A percentile compares a stretch with the other conserved stretches of the same genome.
Evolutionary conservation across 345 rosid genomes (phyloP).

Genomic region (Populus pruinosa): DNA sequence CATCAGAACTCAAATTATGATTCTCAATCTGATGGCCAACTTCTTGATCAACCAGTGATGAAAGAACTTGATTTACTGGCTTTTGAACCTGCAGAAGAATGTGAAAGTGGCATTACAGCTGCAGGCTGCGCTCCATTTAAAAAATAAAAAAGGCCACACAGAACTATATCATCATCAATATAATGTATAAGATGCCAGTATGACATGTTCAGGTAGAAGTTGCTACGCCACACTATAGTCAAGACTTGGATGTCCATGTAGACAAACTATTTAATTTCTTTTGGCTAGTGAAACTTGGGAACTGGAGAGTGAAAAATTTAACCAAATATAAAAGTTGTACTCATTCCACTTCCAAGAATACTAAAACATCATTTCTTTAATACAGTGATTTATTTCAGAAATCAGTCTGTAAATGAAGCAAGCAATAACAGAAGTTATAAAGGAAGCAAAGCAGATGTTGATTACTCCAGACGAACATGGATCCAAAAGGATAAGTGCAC

Average conservation of each 20-base stretch:
- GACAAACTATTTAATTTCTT: neutral
- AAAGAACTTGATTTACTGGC: constrained; percentile 86
- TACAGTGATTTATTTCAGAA: neutral
- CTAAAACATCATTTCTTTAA: neutral
- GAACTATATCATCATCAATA: neutral
- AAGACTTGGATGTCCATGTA: neutral
- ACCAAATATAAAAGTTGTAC: too few species aligned
- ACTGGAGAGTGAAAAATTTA: too few species aligned
- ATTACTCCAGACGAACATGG: neutral
- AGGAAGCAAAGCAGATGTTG: neutral
- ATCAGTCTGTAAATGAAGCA: neutral
- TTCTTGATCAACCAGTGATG: constrained; percentile 92
- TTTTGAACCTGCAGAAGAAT: constrained; percentile 59
- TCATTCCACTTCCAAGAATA: neutral
- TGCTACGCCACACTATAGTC: neutral
- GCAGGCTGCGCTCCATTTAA: neutral
- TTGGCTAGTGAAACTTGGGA: too few species aligned
- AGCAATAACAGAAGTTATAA: neutral
- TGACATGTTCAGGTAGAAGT: neutral
- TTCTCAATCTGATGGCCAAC: constrained; percentile 84
- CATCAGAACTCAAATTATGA: constrained; percentile 73
- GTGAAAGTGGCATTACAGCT: constrained; percentile 12
- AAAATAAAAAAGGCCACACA: neutral
- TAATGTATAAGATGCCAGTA: too few species aligned
- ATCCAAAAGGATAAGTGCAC: neutral